Base-by-base conservation (phyloP, 2,329 filamentous ascomycete genomes). In the Neopestalotiopsis sp. region DNA sequence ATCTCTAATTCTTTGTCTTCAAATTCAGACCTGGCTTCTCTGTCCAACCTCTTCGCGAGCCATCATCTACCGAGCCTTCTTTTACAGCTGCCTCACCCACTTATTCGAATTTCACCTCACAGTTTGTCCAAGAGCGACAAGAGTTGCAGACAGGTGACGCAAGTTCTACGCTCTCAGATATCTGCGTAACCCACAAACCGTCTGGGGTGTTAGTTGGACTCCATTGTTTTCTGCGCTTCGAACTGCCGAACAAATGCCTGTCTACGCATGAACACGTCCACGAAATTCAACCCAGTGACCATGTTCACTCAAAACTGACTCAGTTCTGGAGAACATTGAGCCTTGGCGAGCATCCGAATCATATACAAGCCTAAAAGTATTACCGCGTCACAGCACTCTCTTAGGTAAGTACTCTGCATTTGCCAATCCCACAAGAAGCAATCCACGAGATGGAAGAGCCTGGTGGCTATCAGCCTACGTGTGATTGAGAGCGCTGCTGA, bases 181-280 rank as follows among this genome's bases (percentile, higher is more conserved):
- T 53, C 14, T 20, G 45, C 45, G 45, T 53, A 53, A 53, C 45
- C 17, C 7, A 53, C 45, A 20, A 53, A 17, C 45, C 20, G 14
- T 59, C 14, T 13, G n/a, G 24, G 57, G 24, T 14, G 30, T 28
- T 24, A 59, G 14, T 28, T 59, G 13, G 30, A 59, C 24, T 34
- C 24, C 13, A 20, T 34, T 59, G 10, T 59, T 28, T 24, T 30
- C 24, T 34, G 28, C 45, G n/a, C 13, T 17, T 57, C 32, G 17
- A 56, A 38, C 28, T 28, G 34, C 42, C 28, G 17, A 34, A 56
- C 28, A 30, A 30, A 28, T 58, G 63, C 42, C 28, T 66, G 42
- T 20, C 49, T 13, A 17, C 63, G 63, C 63, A 66, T 66, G 63
- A 66, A 66, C n/a, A 30, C 10, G n/a, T 34, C 32, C 32, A n/a